A percentile compares a stretch with the other conserved stretches of the same genome.
Evolutionary conservation across 108 stramenopile genomes (phyloP).

Genomic region (Cylindrotheca fusiformis): DNA sequence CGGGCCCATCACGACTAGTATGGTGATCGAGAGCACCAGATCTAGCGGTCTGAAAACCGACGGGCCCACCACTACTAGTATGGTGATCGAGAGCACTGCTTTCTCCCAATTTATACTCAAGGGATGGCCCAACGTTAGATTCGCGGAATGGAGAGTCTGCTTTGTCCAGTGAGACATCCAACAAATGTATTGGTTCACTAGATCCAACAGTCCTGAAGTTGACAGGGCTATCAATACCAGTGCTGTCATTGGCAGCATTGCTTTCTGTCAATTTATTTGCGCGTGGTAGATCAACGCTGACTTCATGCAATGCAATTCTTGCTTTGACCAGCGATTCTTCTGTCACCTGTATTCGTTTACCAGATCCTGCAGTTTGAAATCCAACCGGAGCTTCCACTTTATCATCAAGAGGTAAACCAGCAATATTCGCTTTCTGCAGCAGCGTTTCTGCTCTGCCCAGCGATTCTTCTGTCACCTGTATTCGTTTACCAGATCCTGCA

Average conservation of each 20-base stretch:
- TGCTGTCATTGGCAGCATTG: not conserved
- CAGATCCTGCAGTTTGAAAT: conserved; percentile 48
- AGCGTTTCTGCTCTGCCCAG: conserved; percentile 6
- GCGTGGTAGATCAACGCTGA: too few relatives aligned
- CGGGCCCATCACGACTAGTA: too few relatives aligned
- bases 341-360: conserved; percentile 25
- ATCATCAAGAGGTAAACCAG: not conserved
- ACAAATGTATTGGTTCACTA: conserved; percentile 18
- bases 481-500: conserved; percentile 23
- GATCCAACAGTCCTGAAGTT: conserved; percentile 29
- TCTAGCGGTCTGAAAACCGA: conserved; percentile 18
- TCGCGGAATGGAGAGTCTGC: conserved; percentile 9
- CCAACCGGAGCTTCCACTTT: not conserved
- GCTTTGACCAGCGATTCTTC: conserved; percentile 30
- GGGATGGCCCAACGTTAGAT: too few relatives aligned
- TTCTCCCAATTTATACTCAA: not conserved
- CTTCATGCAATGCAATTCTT: conserved; percentile 4
- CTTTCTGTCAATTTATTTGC: not conserved
- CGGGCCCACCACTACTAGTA: not conserved
- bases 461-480: conserved; percentile 27
- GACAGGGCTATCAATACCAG: not conserved
- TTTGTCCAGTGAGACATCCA: conserved; percentile 26
- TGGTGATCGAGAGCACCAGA: too few relatives aligned
- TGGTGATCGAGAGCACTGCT: not conserved
- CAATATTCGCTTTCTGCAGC: not conserved